These are phyloP conservation scores for Cladosporium cucumerinum DNA, from an alignment of 2,329 filamentous ascomycete genomes.

Conservation along the genomic window DNA sequence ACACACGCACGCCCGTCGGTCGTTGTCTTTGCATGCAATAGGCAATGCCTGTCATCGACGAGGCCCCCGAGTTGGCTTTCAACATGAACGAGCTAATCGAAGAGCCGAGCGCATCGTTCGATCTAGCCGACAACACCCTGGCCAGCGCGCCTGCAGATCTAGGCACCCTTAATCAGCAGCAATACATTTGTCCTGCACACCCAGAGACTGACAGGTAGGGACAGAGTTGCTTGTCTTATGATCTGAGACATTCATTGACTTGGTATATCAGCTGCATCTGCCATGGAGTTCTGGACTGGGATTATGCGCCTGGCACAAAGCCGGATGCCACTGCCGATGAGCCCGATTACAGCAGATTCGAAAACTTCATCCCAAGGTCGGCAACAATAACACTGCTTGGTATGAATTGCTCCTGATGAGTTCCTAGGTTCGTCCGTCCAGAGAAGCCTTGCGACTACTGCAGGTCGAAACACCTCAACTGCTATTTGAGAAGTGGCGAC, in stretches of 20 bases:
- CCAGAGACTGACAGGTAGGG: conserved; percentile 15
- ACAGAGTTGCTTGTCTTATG: neutral
- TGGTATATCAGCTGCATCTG: conserved; percentile 20
- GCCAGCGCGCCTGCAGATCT: conserved; percentile 10
- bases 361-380: conserved; percentile 42
- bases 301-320: conserved; percentile 11
- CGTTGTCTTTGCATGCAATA: conserved; percentile 8
- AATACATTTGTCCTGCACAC: conserved; percentile 19
- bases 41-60: conserved; percentile 20
- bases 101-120: conserved; percentile 1
- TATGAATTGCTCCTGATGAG: neutral
- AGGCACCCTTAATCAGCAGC: conserved; percentile 1
- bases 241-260: neutral
- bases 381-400: neutral
- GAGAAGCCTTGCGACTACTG: conserved; percentile 48
- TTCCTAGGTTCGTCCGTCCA: conserved; percentile 38
- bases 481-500: conserved; percentile 42
- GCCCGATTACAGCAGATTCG: conserved; percentile 42
- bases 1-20: neutral
- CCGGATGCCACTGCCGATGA: conserved; percentile 14
- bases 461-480: conserved; percentile 44
- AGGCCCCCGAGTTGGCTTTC: conserved; percentile 18
- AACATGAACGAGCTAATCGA: conserved; percentile 15
- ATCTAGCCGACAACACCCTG: conserved; percentile 4
- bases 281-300: conserved; percentile 22